Base-by-base conservation (phyloP, 805 yeast species). In the Candida tallmaniae region DNA sequence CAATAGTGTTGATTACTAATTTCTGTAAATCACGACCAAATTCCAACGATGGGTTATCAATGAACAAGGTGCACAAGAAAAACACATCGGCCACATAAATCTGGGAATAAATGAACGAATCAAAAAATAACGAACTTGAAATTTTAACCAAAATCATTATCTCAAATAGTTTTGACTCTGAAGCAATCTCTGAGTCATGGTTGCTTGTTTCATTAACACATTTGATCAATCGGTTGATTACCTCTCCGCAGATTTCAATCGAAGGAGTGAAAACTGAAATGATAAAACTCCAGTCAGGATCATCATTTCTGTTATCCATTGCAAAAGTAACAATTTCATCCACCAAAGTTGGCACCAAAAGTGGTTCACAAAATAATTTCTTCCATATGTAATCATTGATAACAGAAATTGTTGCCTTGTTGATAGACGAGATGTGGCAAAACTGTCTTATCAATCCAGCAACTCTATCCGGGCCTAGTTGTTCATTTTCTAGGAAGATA, bases 281-380 rank as follows among this genome's bases (percentile, higher is more conserved):
- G 5, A 79, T 70, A 30, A 71, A 74, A 13, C 70, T 68, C 86
- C 86, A 83, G 31, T 72, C 78, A 24, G 75, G 72, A 4, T 80
- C 83, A 45, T 81, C 86, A n/a, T 86, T 79, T 44, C 81, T 83
- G 48, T 80, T 76, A 44, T 83, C 93, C 44, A 84, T 71, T 1
- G 88, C 81, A 42, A 79, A 80, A 2, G 79, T 74, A 5, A 85
- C 74, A 15, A 83, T 74, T 48, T 85, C 96, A 42, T 83, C 88
- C 8, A 86, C 70, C 16, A 85, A 62, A 3, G 76, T 56, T 2
- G 71, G 65, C 3, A 74, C 70, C 9, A 86, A 56, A 24, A 76
- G 63, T 28, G 78, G 78, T 35, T 83, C 88, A 2, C 71, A 48
- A 15, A 82, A 76, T 10, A 87, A 49, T 33, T 73, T 68, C 23